Base-by-base conservation (phyloP, 2,329 filamentous ascomycete species). In the Sporothrix schenckii region DNA sequence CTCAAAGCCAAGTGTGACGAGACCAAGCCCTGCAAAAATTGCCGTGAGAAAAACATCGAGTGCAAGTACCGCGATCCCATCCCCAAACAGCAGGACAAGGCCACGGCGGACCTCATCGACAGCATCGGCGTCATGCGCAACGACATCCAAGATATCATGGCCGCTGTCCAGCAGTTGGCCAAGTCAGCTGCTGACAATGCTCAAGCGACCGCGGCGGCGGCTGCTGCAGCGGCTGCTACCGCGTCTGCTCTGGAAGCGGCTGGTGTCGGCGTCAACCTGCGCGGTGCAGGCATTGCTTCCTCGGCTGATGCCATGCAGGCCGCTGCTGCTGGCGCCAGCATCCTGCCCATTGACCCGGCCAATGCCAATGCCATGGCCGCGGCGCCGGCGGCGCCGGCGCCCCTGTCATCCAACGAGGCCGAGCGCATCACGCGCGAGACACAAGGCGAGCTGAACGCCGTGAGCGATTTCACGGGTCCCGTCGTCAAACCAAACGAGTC, bases 1-100 rank as follows among this genome's bases (percentile, higher is more conserved):
- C 86, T 94, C 52, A 97, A 97, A 80, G 93, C 93, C 16, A 97
- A 97, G 80, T 97, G 93, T 78, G 93, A 97, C 76, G 93, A 97
- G 82, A 89, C 89, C 13, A 89, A 91, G 74, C 93, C 91, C 1
- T 91, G 91, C 76, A 94, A 93, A 77, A 92, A 90, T 76, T 99
- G 95, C 79, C 91, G 91, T 76, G 94, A 98, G 75, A 96, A 96
- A 78, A 89, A 87, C 74, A 85, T 93, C 44, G 86, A 89, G 68
- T 99, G 92, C 82, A 90, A 92, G 79, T 98, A 97, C 79, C 89
- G 94, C 74, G 94, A 97, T 77, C 91, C 95, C 6, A 91, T 93
- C 27, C 93, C 93, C 19, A 95, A 96, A 77, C 94, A 96, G 92
- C 84, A 86, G 73, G 88, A 90, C 76, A 90, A 89, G 77, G 83